Conservation (phyloP, 176 grass and related monocot species). For the Chloris gayana region DNA sequence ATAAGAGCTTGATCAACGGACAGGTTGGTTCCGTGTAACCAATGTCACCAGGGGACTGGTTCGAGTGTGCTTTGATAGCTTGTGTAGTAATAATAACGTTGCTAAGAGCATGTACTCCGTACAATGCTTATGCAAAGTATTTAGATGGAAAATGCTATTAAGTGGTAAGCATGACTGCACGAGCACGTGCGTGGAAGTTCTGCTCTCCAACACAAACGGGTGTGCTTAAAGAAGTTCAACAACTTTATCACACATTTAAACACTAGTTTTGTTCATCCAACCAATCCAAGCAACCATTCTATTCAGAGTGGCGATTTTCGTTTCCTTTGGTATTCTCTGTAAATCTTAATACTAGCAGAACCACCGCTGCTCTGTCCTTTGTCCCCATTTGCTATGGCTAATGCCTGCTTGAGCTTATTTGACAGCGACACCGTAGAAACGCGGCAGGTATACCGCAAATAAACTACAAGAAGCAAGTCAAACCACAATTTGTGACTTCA, state of each 20-base stretch:
- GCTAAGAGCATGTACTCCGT: neutral
- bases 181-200: neutral
- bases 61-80: neutral
- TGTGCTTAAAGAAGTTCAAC: neutral
- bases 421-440: too few relatives aligned
- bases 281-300: neutral
- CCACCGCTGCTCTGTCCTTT: too few relatives aligned
- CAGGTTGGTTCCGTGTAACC: neutral
- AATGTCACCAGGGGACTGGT: neutral
- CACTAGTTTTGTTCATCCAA: neutral
- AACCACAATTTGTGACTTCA: too few relatives aligned
- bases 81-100: neutral
- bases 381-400: too few relatives aligned
- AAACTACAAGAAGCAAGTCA: too few relatives aligned
- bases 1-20: neutral
- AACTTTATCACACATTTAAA: neutral
- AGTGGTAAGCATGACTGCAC: neutral
- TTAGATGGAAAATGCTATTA: neutral
- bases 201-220: neutral
- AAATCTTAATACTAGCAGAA: too few relatives aligned
- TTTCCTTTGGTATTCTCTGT: too few relatives aligned
- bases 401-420: too few relatives aligned
- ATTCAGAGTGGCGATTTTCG: neutral
- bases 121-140: neutral
- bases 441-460: too few relatives aligned